These are phyloP conservation scores for Cruciata laevipes DNA, from an alignment of 257 asterid species.

Conservation along the genomic window DNA sequence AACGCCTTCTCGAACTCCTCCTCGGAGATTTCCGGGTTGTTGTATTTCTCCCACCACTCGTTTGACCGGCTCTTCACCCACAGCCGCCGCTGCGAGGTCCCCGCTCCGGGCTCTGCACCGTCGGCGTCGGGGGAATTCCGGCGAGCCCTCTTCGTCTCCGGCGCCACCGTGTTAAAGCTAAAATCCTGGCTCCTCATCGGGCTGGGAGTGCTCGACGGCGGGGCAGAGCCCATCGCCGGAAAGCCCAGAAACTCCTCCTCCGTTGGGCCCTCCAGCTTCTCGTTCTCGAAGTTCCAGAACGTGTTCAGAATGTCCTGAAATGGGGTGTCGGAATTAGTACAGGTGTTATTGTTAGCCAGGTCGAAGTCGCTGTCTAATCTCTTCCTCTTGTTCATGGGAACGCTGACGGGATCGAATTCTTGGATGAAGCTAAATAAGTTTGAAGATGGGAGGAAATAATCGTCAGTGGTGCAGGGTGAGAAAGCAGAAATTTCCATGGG, in stretches of 20 bases:
- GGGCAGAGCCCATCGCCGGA: not conserved
- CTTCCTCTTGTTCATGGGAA: slow-evolving; percentile 10
- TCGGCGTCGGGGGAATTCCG: slow-evolving; percentile 22
- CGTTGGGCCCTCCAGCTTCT: not conserved
- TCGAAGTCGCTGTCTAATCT: not conserved
- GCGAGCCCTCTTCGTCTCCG: slow-evolving; percentile 22
- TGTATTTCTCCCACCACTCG: slow-evolving; percentile 85
- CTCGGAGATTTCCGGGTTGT: slow-evolving; percentile 54
- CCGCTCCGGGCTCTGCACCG: slow-evolving; percentile 5
- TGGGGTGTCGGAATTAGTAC: slow-evolving; percentile 5
- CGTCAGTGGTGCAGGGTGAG: slow-evolving; percentile 13
- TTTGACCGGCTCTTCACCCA: slow-evolving; percentile 81
- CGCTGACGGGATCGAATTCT: slow-evolving; percentile 9
- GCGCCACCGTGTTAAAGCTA: not conserved
- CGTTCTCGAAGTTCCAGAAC: slow-evolving; percentile 13
- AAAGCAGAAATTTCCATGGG: slow-evolving; percentile 45
- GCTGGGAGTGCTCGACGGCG: not conserved
- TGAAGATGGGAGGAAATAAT: slow-evolving; percentile 14
- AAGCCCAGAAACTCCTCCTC: not conserved
- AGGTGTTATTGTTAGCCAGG: not conserved
- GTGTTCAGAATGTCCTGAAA: slow-evolving; percentile 24
- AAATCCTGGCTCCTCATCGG: slow-evolving; percentile 5
- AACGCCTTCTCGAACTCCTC: slow-evolving; percentile 60
- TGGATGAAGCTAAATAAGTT: slow-evolving; percentile 23
- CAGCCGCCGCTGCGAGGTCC: slow-evolving; percentile 38